These are phyloP conservation scores for Cornus controversa DNA, from an alignment of 148 eudicot genomes.

Conservation along the genomic window DNA sequence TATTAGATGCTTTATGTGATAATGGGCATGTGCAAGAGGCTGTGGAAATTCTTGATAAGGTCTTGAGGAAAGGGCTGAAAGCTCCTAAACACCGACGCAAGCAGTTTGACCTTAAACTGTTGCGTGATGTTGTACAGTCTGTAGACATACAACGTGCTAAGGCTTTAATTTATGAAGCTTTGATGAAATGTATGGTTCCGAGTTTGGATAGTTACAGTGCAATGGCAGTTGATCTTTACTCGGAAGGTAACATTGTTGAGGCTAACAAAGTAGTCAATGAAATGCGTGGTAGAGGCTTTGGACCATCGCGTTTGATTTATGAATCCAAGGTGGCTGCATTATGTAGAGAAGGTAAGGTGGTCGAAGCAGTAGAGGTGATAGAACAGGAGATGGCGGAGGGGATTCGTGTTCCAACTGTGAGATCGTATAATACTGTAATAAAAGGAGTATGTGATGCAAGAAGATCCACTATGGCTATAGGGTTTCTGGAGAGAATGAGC, in stretches of 20 bases:
- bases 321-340: constrained; percentile 70
- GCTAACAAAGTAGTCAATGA: constrained; percentile 57
- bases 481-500: constrained; percentile 66
- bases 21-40: constrained; percentile 64
- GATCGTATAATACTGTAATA: constrained; percentile 46
- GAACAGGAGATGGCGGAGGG: constrained; percentile 63
- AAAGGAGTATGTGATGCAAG: constrained; percentile 56
- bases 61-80: constrained; percentile 72
- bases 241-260: constrained; percentile 54
- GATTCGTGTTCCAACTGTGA: constrained; percentile 64
- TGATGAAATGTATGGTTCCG: constrained; percentile 66
- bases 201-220: constrained; percentile 63
- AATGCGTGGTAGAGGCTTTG: constrained; percentile 65
- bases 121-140: constrained; percentile 12
- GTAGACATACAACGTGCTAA: constrained; percentile 46
- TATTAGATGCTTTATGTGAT: constrained; percentile 68
- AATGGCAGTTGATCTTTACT: constrained; percentile 61
- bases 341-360: constrained; percentile 45
- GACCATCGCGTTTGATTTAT: constrained; percentile 41
- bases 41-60: constrained; percentile 61
- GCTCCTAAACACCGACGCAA: constrained; percentile 59
- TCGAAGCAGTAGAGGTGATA: constrained; percentile 65
- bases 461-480: constrained; percentile 43
- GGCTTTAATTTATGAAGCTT: constrained; percentile 56
- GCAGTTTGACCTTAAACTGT: constrained; percentile 43